A percentile compares a stretch with the other conserved stretches of the same genome.
phyloP scores from a whole-genome alignment of 2,329 filamentous ascomycete genomes.

The Fusarium praegraminearum region DNA sequence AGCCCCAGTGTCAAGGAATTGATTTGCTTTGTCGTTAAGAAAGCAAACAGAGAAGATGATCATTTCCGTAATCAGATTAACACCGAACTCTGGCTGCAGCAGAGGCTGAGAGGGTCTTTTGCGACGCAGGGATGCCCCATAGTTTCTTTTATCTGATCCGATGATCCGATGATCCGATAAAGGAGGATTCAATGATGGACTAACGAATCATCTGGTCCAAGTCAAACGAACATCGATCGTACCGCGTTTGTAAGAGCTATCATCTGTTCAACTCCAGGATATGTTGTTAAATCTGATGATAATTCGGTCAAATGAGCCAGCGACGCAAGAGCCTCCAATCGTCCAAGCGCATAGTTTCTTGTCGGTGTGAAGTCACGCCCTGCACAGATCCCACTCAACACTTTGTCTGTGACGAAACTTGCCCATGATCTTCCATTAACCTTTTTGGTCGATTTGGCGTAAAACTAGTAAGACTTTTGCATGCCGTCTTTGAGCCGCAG shows the following conservation, averaged over 20 bases:
- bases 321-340: background rate
- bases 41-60: conserved; percentile 13
- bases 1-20: background rate
- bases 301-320: background rate
- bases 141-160: conserved; percentile 38
- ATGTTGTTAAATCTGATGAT: background rate
- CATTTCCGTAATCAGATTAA: conserved; percentile 9
- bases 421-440: background rate
- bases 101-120: conserved; percentile 12
- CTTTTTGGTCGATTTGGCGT: background rate
- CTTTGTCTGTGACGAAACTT: background rate
- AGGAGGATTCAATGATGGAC: conserved; percentile 1
- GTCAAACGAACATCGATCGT: background rate
- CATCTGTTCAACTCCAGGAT: background rate
- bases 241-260: background rate
- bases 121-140: conserved; percentile 16
- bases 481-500: background rate
- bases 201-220: background rate
- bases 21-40: conserved; percentile 5
- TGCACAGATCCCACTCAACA: background rate
- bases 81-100: conserved; percentile 1
- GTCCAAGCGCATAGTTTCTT: conserved; percentile 1
- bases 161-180: conserved; percentile 38
- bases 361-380: background rate
- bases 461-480: conserved; percentile 1